These are phyloP conservation scores for Nicotiana knightiana DNA, from an alignment of 257 asterid species.

Conservation along the genomic window DNA sequence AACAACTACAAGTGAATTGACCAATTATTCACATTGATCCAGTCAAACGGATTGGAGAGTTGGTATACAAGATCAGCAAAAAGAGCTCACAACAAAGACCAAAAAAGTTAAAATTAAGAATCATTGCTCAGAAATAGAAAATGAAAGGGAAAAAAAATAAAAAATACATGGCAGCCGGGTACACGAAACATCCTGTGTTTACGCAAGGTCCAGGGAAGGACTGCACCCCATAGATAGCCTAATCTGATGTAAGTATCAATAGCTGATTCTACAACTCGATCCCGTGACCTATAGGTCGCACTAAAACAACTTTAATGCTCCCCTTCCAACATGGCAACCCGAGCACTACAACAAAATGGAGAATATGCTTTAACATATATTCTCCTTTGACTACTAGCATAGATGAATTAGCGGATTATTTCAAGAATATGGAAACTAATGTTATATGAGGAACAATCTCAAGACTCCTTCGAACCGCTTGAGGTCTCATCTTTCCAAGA, in stretches of 20 bases:
- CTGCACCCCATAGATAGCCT: no score
- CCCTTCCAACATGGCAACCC: not conserved
- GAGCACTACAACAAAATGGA: not conserved
- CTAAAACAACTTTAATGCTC: no score
- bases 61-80: not conserved
- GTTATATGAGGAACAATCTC: not conserved
- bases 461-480: conserved; percentile 22
- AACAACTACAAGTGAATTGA: not conserved
- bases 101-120: not conserved
- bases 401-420: not conserved
- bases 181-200: no score
- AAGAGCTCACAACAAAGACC: not conserved
- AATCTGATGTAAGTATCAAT: no score
- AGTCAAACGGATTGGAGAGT: not conserved
- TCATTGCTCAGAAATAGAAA: not conserved
- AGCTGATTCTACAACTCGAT: no score
- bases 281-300: no score
- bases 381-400: not conserved
- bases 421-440: not conserved
- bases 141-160: not conserved
- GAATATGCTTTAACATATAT: not conserved
- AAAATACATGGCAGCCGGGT: not conserved
- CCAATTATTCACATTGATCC: not conserved
- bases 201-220: no score
- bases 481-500: conserved; percentile 78